Base-by-base conservation (phyloP, 2,329 filamentous ascomycete species). In the Botryotinia narcissicola region DNA sequence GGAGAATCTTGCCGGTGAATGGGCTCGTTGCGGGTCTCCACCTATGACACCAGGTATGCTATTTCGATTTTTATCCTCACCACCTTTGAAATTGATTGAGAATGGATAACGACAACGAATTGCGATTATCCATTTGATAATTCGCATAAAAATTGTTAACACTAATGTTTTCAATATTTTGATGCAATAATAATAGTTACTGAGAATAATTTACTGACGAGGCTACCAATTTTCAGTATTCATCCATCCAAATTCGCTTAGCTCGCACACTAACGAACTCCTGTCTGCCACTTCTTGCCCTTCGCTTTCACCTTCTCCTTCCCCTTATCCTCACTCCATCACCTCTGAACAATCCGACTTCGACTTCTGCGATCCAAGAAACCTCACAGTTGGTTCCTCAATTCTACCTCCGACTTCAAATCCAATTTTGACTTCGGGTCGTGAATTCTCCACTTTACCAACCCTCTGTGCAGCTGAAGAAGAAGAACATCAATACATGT, bases 331-430 rank as follows among this genome's bases (percentile, higher is more conserved):
- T 78, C 86, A 88, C 79, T 90, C 92, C 73, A 85, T 91, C 81
- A 85, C 87, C 63, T 90, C 90, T 2, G 92, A 94, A 80, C 79
- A 80, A 75, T 70, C 68, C 37, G 91, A 94, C 82, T 87, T 94
- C 78, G 91, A 94, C 83, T 97, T 96, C 82, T 97, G 95, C 83
- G 95, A 98, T 81, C 95, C 95, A 48, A 91, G 95, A 80, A 93
- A 97, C 81, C 85, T 98, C 76, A 97, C 93, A 32, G 93, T 97
- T 59, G 84, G 81, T 85, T 80, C 83, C 86, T 72, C 82, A 85
- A 87, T 73, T 72, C 78, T 76, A 68, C 75, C 77, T 44, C 68
- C 62, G 44, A 70, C 73, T 70, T 67, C 77, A 79, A 70, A 76
- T 69, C 60, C 75, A 62, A 73, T 85, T 78, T 82, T 86, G 57